Base-by-base conservation (phyloP, 345 rosid species). In the Linum lewisii region DNA sequence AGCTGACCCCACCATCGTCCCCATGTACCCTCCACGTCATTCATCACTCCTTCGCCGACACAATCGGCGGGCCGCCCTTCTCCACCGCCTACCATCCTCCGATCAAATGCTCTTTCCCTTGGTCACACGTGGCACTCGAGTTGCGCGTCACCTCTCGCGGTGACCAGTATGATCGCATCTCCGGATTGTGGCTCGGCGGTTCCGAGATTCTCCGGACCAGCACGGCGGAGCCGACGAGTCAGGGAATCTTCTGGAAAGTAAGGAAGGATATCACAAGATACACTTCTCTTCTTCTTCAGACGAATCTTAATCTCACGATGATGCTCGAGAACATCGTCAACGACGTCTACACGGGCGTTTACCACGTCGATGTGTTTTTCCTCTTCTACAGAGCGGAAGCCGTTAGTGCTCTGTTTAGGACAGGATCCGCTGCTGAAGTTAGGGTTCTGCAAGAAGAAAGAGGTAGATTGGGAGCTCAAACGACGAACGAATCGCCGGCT, bases 271-370 rank as follows among this genome's bases (percentile, higher is more conserved):
- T 92, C 42, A 72, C 90, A 21, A 74, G 81, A 62, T 92, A 84
- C 74, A 78, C 93, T 57, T 72, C 80, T 52, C 76, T 92, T n/a
- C 78, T 92, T 11, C 42, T 21, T 24, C 62, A 66, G 63, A 26
- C 72, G 5, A 44, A 78, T 64, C 63, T 83, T 49, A 75, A 71
- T 57, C 68, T 81, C 63, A 80, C 93, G 9, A 74, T 92, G 85
- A 86, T 86, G 96, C 85, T 92, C n/a, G 98, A 88, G 68, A 92
- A 92, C 69, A 64, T 84, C 22, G 85, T 92, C 54, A 77, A 92
- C 64, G 64, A 78, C 19, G 74, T 80, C 18, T 84, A 72, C 81
- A 88, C 90, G 22, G 96, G 90, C 56, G 70, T 82, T 52, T 88
- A 84, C 77, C 81, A 81, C 62, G 81, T 88, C 56, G 71, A 81